Evolutionary conservation across 441 rosid species (phyloP).

Genomic region (Croton laevigatus): DNA sequence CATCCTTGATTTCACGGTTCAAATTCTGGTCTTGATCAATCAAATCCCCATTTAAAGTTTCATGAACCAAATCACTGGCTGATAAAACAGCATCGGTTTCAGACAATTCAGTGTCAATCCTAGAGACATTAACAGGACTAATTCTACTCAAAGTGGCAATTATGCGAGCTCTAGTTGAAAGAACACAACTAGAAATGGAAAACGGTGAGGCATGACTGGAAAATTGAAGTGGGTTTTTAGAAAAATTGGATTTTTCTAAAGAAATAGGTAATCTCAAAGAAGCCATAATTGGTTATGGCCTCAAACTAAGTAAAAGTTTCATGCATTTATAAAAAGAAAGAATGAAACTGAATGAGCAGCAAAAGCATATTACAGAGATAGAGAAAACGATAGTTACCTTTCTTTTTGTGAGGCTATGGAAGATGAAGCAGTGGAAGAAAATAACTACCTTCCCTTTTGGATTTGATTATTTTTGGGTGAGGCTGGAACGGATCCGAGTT

Average conservation of each 20-base stretch:
- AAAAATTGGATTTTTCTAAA: slow-evolving; percentile 42
- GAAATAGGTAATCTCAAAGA: slow-evolving; percentile 47
- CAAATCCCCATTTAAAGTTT: slow-evolving; percentile 22
- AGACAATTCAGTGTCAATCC: slow-evolving; percentile 34
- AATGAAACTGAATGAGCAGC: not conserved
- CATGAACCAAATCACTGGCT: slow-evolving; percentile 21
- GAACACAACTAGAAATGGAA: slow-evolving; percentile 31
- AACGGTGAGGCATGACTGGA: slow-evolving; percentile 37
- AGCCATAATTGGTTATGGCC: slow-evolving; percentile 36
- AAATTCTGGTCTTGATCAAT: slow-evolving; percentile 25
- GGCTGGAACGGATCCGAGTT: not conserved
- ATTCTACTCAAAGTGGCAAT: slow-evolving; percentile 37
- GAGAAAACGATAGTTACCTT: not conserved
- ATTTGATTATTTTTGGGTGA: not conserved
- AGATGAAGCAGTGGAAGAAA: slow-evolving; percentile 10
- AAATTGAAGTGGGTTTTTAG: slow-evolving; percentile 36
- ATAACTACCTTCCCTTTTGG: not conserved
- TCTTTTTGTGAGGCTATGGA: not conserved
- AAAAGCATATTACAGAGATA: not conserved
- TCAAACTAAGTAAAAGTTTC: not conserved
- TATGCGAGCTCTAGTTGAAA: slow-evolving; percentile 29
- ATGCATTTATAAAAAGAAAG: not conserved
- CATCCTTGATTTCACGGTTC: slow-evolving; percentile 25
- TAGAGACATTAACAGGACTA: slow-evolving; percentile 37
- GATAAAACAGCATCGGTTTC: slow-evolving; percentile 27